A percentile compares a stretch with the other conserved stretches of the same genome.
phyloP scores from a whole-genome alignment of 768 basidiomycete species.

The Boletus sp. region DNA sequence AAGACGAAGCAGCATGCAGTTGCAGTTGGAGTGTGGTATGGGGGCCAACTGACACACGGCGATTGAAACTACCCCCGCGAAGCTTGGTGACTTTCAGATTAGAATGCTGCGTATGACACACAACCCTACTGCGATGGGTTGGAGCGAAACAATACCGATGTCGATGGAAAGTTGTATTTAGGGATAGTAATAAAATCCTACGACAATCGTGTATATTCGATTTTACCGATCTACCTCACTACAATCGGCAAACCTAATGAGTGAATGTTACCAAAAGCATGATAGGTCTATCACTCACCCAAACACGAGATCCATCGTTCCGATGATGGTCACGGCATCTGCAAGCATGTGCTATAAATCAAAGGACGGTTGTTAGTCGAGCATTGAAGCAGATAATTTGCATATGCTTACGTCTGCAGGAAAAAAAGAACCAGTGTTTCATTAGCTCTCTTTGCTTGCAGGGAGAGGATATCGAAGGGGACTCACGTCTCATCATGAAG shows the following conservation, averaged over 20 bases:
- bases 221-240: constrained; percentile 36
- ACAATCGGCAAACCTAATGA: not conserved
- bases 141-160: not conserved
- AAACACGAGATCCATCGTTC: constrained; percentile 98
- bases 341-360: constrained; percentile 80
- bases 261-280: not conserved
- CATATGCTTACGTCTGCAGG: constrained; percentile 37
- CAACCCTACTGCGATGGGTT: not conserved
- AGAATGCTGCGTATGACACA: not conserved
- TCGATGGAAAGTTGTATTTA: constrained; percentile 9
- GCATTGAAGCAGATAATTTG: not conserved
- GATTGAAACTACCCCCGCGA: not conserved
- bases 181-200: not conserved
- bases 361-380: constrained; percentile 15
- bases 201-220: constrained; percentile 4
- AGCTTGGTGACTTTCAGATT: not conserved
- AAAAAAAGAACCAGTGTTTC: constrained; percentile 4
- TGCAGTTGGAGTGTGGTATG: not conserved
- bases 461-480: not conserved
- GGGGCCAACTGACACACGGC: not conserved
- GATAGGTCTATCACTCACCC: constrained; percentile 56
- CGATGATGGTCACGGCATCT: constrained; percentile 95
- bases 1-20: not conserved
- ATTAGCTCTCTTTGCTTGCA: not conserved
- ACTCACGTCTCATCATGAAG: constrained; percentile 95